A percentile compares a stretch with the other conserved stretches of the same genome.
Evolutionary conservation across 1,284 basidiomycete genomes (phyloP).

Genomic region (Cutaneotrichosporon spelunceum): DNA sequence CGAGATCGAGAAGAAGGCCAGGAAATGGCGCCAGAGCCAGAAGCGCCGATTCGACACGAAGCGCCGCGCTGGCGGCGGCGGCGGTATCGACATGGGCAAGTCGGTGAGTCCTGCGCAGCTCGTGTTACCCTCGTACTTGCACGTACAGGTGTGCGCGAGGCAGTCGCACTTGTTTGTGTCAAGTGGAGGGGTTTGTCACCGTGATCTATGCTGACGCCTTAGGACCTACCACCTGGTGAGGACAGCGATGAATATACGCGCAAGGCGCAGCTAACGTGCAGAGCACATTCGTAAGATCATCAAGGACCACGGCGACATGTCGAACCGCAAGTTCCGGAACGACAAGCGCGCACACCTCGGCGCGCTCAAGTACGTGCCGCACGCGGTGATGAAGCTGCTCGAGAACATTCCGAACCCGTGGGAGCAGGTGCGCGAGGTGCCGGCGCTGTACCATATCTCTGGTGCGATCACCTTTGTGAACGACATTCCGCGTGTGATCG

Average conservation of each 20-base stretch:
- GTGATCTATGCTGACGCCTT: constrained; percentile 15
- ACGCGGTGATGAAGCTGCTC: constrained; percentile 97
- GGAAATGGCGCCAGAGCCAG: constrained; percentile 51
- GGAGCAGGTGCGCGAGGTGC: constrained; percentile 98
- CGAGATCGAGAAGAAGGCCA: constrained; percentile 52
- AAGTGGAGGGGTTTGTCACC: constrained; percentile 6
- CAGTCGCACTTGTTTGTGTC: background rate
- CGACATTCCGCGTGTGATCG: constrained; percentile 92
- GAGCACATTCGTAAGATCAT: constrained; percentile 98
- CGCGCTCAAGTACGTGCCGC: constrained; percentile 97
- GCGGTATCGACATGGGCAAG: constrained; percentile 52
- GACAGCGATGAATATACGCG: background rate
- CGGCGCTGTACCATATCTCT: constrained; percentile 96
- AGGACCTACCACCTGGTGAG: constrained; percentile 49
- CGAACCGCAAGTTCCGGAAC: constrained; percentile 91
- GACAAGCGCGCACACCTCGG: constrained; percentile 99
- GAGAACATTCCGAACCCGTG: constrained; percentile 99
- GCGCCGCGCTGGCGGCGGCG: constrained; percentile 49
- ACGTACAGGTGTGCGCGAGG: background rate
- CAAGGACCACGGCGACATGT: constrained; percentile 97
- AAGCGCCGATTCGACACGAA: constrained; percentile 50
- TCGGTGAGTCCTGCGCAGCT: constrained; percentile 35
- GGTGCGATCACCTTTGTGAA: constrained; percentile 99
- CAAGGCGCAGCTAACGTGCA: constrained; percentile 37
- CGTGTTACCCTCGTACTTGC: background rate